Evolutionary conservation across 208 protist species (phyloP).

Genomic region (Leishmania martiniquensis): DNA sequence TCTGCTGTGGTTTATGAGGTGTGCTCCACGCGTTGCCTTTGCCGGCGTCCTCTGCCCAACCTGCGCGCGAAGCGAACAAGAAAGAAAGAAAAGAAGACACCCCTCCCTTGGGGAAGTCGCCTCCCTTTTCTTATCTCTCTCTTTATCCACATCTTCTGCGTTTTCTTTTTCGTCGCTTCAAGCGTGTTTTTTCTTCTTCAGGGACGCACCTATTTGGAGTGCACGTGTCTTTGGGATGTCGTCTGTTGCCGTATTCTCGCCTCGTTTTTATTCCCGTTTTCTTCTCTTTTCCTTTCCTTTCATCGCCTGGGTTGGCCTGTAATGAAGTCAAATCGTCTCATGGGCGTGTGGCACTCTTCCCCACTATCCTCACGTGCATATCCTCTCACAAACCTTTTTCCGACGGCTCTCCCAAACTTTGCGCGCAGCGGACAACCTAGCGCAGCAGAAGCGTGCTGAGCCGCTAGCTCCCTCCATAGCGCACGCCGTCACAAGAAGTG

Average conservation of each 20-base stretch:
- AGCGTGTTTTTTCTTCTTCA: background rate
- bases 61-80: no score
- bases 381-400: conserved; percentile 13
- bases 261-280: conserved; percentile 6
- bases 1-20: background rate
- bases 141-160: background rate
- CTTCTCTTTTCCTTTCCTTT: conserved; percentile 1
- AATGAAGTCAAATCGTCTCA: background rate
- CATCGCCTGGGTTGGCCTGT: background rate
- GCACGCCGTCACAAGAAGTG: no score
- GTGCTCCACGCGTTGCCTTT: no score
- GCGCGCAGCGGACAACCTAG: background rate
- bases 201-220: no score
- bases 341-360: background rate
- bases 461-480: background rate
- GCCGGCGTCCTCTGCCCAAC: no score
- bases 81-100: no score
- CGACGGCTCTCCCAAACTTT: background rate
- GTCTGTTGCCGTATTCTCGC: background rate
- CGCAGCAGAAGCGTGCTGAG: background rate
- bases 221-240: no score
- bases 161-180: background rate
- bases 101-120: no score
- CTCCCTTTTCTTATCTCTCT: background rate
- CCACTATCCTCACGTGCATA: conserved; percentile 3